A percentile compares a stretch with the other conserved stretches of the same genome.
phyloP scores from a whole-genome alignment of 2,329 filamentous ascomycete species.

The Fusarium hainanense region DNA sequence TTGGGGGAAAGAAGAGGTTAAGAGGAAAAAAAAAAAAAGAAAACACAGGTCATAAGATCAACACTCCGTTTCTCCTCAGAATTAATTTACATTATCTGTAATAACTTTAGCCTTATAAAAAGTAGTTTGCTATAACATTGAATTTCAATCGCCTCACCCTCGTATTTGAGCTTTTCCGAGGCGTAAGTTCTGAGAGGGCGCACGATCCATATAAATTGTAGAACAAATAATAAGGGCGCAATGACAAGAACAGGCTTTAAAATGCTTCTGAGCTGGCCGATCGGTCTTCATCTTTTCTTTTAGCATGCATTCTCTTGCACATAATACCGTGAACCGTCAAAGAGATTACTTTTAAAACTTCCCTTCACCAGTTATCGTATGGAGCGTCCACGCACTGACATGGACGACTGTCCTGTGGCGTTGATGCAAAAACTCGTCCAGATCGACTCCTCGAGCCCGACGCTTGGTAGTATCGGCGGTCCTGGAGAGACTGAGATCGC shows the following conservation, averaged over 20 bases:
- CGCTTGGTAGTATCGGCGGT: conserved; percentile 54
- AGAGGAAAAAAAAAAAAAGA: no score
- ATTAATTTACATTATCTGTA: no score
- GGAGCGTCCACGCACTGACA: not conserved
- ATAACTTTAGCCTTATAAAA: no score
- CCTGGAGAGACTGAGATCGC: conserved; percentile 60
- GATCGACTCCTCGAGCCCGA: conserved; percentile 63
- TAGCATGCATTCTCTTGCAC: fast-evolving
- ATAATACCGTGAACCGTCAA: fast-evolving
- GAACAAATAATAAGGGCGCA: not conserved
- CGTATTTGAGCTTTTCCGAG: no score
- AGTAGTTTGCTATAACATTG: fast-evolving
- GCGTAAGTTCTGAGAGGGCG: not conserved
- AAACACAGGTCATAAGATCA: no score
- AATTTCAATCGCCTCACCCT: no score
- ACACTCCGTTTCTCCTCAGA: fast-evolving
- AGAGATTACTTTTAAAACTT: fast-evolving
- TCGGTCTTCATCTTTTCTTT: not conserved
- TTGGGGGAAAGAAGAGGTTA: no score
- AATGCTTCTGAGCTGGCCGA: fast-evolving
- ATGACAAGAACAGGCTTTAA: not conserved
- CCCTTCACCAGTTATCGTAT: fast-evolving
- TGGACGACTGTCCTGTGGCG: not conserved
- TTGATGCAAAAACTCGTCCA: conserved; percentile 50
- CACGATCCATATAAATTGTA: not conserved